Conservation (phyloP, 73 alveolate genomes). For the Effrenium voratum region DNA sequence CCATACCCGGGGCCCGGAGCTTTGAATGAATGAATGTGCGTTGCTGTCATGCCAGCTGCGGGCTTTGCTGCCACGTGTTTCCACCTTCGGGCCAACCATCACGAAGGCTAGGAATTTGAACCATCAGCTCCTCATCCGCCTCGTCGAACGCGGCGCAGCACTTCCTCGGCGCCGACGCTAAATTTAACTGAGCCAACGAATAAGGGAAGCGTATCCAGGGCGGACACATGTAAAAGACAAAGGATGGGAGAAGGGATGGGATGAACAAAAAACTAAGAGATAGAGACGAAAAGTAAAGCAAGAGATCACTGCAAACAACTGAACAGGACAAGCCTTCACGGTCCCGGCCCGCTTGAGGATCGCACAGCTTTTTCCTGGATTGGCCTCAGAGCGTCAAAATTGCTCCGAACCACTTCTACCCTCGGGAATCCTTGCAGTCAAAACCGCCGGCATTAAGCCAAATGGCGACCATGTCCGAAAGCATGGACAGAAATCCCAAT, state of each 20-base stretch:
- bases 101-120: background rate
- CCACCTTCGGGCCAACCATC: background rate
- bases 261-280: background rate
- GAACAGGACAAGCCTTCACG: no score
- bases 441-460: background rate
- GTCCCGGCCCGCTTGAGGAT: background rate
- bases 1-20: no score
- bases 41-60: no score
- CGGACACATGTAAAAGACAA: background rate
- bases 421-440: background rate
- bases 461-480: no score
- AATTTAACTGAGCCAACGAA: background rate
- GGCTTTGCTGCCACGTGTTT: no score
- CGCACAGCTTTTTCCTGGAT: background rate
- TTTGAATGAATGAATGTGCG: no score
- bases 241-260: background rate
- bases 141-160: conserved; percentile 73
- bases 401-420: background rate
- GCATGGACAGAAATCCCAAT: background rate
- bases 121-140: background rate
- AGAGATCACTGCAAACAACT: background rate
- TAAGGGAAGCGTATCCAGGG: background rate
- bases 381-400: background rate
- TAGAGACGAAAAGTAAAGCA: background rate
- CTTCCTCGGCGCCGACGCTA: conserved; percentile 3